These are phyloP conservation scores for Beauveria sp. DNA, from an alignment of 2,329 filamentous ascomycete species.

Conservation along the genomic window DNA sequence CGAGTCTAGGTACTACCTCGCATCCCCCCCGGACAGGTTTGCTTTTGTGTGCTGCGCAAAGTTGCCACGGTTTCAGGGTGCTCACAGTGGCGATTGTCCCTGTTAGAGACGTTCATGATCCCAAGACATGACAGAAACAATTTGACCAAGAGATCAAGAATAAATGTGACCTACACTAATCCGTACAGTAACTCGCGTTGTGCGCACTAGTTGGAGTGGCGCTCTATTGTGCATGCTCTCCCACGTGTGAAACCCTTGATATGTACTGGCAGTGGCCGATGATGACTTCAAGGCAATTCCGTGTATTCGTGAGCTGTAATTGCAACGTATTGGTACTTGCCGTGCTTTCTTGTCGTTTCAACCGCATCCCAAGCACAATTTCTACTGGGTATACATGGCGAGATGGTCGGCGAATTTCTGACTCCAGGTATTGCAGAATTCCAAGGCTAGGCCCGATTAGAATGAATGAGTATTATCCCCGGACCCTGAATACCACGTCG, in stretches of 20 bases:
- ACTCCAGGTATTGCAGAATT: not conserved
- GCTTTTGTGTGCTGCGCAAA: not conserved
- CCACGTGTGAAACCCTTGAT: too few species aligned
- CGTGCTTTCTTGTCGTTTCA: slow-evolving; percentile 21
- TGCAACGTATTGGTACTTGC: slow-evolving; percentile 22
- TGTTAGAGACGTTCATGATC: not conserved
- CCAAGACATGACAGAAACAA: too few species aligned
- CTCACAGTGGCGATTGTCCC: too few species aligned
- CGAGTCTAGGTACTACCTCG: not conserved
- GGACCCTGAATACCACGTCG: not conserved
- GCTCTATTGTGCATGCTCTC: too few species aligned
- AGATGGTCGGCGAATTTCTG: not conserved
- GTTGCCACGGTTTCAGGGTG: too few species aligned
- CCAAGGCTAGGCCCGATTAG: not conserved
- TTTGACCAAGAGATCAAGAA: too few species aligned
- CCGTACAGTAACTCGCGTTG: too few species aligned
- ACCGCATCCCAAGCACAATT: slow-evolving; percentile 13
- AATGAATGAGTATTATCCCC: not conserved
- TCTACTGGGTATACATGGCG: slow-evolving; percentile 11
- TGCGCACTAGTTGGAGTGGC: too few species aligned
- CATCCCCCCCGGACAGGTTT: not conserved
- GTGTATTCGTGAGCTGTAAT: slow-evolving; percentile 22
- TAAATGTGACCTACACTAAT: too few species aligned
- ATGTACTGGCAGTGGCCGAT: not conserved
- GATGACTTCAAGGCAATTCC: slow-evolving; percentile 6